These are phyloP conservation scores for Neurospora sp. DNA, from an alignment of 495 filamentous ascomycete species.

Conservation along the genomic window DNA sequence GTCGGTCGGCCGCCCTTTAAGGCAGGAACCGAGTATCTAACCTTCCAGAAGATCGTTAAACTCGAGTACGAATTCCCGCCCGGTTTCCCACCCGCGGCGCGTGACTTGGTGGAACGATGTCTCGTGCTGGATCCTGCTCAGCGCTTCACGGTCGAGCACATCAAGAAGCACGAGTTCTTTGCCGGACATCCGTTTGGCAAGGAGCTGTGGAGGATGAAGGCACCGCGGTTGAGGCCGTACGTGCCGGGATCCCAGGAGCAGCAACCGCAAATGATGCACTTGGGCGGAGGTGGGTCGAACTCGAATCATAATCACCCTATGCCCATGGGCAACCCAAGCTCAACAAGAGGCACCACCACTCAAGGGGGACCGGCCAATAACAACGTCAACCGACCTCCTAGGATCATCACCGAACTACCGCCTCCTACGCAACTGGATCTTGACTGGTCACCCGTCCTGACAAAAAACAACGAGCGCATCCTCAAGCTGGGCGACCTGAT, in stretches of 20 bases:
- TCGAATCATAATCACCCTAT: not conserved
- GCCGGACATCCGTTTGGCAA: constrained; percentile 80
- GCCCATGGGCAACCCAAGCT: constrained; percentile 8
- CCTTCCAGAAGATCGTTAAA: constrained; percentile 94
- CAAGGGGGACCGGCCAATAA: not conserved
- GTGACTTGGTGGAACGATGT: constrained; percentile 84
- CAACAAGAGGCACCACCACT: constrained; percentile 24
- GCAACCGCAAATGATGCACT: constrained; percentile 59
- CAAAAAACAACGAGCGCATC: constrained; percentile 83
- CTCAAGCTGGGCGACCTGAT: constrained; percentile 85
- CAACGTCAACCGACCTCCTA: constrained; percentile 43
- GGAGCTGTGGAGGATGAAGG: constrained; percentile 81
- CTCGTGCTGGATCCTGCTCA: constrained; percentile 83
- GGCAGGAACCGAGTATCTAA: constrained; percentile 91
- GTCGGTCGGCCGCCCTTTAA: constrained; percentile 95
- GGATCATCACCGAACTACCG: constrained; percentile 89
- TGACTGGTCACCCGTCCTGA: constrained; percentile 96
- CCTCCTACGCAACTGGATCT: constrained; percentile 96
- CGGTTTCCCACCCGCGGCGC: constrained; percentile 80
- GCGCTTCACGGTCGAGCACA: constrained; percentile 87
- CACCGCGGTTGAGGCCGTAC: constrained; percentile 81
- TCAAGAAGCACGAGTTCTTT: constrained; percentile 97
- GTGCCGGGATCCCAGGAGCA: constrained; percentile 69
- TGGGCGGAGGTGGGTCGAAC: constrained; percentile 49
- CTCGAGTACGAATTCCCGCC: constrained; percentile 89